Base-by-base conservation (phyloP, 257 asterid species). In the Solanum gandarillasii region DNA sequence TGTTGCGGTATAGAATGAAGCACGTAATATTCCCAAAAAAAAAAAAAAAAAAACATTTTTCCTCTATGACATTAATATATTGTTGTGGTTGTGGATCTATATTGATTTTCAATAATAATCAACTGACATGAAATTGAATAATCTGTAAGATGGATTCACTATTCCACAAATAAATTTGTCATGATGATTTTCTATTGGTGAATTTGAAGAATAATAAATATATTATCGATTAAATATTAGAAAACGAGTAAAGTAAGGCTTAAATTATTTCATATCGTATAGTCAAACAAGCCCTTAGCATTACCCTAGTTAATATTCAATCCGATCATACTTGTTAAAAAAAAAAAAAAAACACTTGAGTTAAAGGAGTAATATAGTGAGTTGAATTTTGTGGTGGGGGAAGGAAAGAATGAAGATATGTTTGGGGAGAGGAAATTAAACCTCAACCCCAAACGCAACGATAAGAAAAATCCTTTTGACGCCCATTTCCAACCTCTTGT, bases 391-490 rank as follows among this genome's bases (percentile, higher is more conserved):
- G 65, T 41, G 84, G 84, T 78, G 84, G 35, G 84, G 23, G 14
- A 13, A 76, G 25, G 36, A n/a, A 25, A 41, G 36, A 41, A 13
- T 36, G 58, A 39, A 39, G 83, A 76, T 76, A 76, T 25, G 84
- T 39, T 78, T 41, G 62, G 84, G 39, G n/a, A 9, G 16, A n/a
- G 13, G 67, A 88, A 89, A 91, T 88, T 68, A 67, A 86, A 89
- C 89, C 89, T 85, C 81, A 89, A 91, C 94, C 94, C 87, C 93
- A 86, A 83, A 86, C 89, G 83, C 89, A 84, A 87, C 88, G 94
- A 92, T 92, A 92, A 92, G 93, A 90, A 89, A 81, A 91, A 90
- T 91, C 89, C 87, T 55, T 52, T 23, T 67, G 36, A 12, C 52
- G 36, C 86, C 89, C 32, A 74, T 29, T 70, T 75, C 81, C 27